A percentile compares a stretch with the other conserved stretches of the same genome.
phyloP scores from a whole-genome alignment of 2,329 filamentous ascomycete species.

The Aspergillus fijiensis region DNA sequence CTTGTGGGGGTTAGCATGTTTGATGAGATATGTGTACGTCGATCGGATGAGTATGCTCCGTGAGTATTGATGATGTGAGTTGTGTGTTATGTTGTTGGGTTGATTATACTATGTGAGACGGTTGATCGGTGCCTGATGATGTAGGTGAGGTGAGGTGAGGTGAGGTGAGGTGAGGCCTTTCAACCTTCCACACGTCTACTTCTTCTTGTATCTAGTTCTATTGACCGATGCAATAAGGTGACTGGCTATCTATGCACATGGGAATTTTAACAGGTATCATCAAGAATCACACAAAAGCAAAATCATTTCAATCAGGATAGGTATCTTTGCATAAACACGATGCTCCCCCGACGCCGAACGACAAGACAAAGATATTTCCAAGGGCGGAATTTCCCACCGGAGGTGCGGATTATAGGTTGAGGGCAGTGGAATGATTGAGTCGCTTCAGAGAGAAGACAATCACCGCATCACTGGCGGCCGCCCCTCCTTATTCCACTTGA shows the following conservation, averaged over 20 bases:
- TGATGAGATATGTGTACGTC: too few species aligned
- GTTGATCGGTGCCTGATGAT: not conserved
- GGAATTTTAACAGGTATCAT: not conserved
- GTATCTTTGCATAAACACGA: not conserved
- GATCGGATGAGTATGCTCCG: not conserved
- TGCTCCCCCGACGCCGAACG: not conserved
- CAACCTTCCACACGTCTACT: too few species aligned
- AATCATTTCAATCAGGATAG: not conserved
- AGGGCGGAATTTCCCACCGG: too few species aligned
- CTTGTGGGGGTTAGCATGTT: too few species aligned
- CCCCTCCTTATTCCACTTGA: slow-evolving; percentile 95
- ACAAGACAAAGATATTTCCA: not conserved
- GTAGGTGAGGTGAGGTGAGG: too few species aligned
- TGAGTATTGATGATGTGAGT: not conserved
- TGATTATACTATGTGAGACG: not conserved
- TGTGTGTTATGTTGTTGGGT: not conserved
- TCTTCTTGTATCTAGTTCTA: too few species aligned
- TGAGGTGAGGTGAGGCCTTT: too few species aligned
- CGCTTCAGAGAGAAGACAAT: slow-evolving; percentile 20
- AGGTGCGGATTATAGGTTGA: too few species aligned
- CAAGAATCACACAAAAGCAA: not conserved
- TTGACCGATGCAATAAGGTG: too few species aligned
- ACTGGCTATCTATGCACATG: not conserved
- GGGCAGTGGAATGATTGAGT: too few species aligned
- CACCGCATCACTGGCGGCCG: slow-evolving; percentile 90